Evolutionary conservation across 169 alveolate genomes (phyloP), one percentile per base, ranked within the genome.

Genomic region (Neospora caninum): DNA sequence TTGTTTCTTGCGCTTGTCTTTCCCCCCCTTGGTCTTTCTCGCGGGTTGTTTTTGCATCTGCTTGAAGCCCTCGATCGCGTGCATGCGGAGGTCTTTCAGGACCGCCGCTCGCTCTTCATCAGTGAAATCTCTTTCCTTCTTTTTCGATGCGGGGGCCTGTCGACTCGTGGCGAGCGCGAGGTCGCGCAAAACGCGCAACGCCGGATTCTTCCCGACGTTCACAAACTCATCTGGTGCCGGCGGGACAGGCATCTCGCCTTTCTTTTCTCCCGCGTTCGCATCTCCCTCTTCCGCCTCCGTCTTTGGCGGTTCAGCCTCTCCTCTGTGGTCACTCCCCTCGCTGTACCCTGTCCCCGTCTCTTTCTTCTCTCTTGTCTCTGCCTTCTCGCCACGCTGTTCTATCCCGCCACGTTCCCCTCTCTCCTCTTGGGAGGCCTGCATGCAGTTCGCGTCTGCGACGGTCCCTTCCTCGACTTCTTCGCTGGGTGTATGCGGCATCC

Each of bases 101-200:
- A 82, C 89, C 69, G 89, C 58, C 38, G 2, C 54, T 36, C 89
- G 53, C 41, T 82, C 89, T 31, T 82, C 89, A 4, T 82, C 89
- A 0, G 89, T 82, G 64, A 82, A 82, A 9, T 82, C 67, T 0
- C 4, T 43, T 18, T 78, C 86, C n/a, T 78, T 38, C 45, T 78
- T 78, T 2, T n/a, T 7, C 39, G 83, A 70, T 9, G 86, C 39
- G 0, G 43, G 43, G 20, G 45, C 31, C 39, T 18, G n/a, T 6
- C 86, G 86, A 25, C 86, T 78, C 45, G 86, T 78, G 29, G 86
- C 41, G 43, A 78, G 86, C 1, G 86, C 86, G 86, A 78, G 86
- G 10, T 78, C 49, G 18, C 86, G 49, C 29, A 78, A 16, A 38
- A 78, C 45, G 86, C 49, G 45, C 39, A 78, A 16, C 45, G 86